A percentile compares a stretch with the other conserved stretches of the same genome.
phyloP scores from a whole-genome alignment of 345 rosid genomes.

The Gossypium thurberi region DNA sequence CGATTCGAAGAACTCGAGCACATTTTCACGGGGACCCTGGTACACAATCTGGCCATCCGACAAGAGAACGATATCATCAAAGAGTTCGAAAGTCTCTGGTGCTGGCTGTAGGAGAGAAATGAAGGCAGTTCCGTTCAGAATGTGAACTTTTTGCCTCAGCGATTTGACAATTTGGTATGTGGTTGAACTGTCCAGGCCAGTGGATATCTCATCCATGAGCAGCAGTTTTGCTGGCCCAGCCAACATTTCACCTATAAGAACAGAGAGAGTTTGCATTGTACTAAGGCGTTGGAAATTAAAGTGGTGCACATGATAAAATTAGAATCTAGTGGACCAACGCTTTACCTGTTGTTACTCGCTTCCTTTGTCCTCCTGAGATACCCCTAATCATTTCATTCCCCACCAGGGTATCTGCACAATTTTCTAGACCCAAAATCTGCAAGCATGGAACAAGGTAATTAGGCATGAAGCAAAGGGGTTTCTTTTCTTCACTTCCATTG shows the following conservation, averaged over 20 bases:
- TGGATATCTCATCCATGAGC: constrained; percentile 73
- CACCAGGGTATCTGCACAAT: neutral
- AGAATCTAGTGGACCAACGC: neutral
- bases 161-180: constrained; percentile 70
- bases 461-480: neutral
- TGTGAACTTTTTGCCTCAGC: constrained; percentile 50
- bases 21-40: constrained; percentile 60
- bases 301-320: neutral
- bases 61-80: constrained; percentile 64
- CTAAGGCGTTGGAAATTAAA: neutral
- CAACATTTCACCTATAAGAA: constrained; percentile 54
- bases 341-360: constrained; percentile 65
- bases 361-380: constrained; percentile 65
- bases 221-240: constrained; percentile 55
- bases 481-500: neutral
- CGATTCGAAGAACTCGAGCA: constrained; percentile 55
- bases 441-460: neutral
- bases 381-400: constrained; percentile 62
- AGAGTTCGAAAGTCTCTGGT: constrained; percentile 67
- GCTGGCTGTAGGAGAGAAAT: constrained; percentile 89
- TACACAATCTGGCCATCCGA: constrained; percentile 73
- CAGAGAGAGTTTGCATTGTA: neutral
- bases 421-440: neutral
- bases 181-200: constrained; percentile 77
- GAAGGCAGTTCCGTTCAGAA: constrained; percentile 47